Conservation (phyloP, 176 grass and related monocot species). For the Zoysia pacifica region DNA sequence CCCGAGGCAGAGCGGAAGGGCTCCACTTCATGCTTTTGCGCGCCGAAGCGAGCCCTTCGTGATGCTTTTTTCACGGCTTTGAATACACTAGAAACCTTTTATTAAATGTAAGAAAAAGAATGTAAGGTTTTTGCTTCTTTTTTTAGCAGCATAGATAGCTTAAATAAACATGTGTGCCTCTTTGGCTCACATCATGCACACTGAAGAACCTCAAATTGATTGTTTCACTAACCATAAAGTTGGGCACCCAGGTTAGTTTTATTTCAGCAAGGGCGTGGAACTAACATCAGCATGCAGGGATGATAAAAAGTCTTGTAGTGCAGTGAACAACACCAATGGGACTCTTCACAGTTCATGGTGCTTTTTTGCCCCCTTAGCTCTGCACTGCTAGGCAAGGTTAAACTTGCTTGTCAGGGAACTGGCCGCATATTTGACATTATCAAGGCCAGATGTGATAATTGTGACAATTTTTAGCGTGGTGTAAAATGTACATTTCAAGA, state of each 20-base stretch:
- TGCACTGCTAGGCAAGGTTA: slow-evolving; percentile 7
- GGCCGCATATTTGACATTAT: background rate
- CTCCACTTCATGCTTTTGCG: too few relatives aligned
- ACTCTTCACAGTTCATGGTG: background rate
- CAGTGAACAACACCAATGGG: background rate
- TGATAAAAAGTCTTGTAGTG: background rate
- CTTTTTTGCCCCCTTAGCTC: background rate
- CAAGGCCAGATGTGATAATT: background rate
- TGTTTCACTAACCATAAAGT: background rate
- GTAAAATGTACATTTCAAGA: background rate
- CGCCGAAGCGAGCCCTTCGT: too few relatives aligned
- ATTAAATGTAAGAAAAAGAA: background rate
- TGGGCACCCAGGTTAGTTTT: background rate
- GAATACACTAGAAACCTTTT: slow-evolving; percentile 2
- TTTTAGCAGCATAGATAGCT: background rate
- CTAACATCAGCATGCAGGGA: background rate
- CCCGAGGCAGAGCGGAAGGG: too few relatives aligned
- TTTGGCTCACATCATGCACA: background rate
- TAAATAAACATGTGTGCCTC: background rate
- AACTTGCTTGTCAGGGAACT: background rate
- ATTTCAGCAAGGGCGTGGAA: background rate
- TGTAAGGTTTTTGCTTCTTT: background rate
- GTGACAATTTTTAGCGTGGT: background rate
- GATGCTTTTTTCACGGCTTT: background rate
- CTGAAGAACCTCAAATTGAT: background rate